These are phyloP conservation scores for Xylaria digitata DNA, from an alignment of 2,329 filamentous ascomycete species.

Conservation along the genomic window DNA sequence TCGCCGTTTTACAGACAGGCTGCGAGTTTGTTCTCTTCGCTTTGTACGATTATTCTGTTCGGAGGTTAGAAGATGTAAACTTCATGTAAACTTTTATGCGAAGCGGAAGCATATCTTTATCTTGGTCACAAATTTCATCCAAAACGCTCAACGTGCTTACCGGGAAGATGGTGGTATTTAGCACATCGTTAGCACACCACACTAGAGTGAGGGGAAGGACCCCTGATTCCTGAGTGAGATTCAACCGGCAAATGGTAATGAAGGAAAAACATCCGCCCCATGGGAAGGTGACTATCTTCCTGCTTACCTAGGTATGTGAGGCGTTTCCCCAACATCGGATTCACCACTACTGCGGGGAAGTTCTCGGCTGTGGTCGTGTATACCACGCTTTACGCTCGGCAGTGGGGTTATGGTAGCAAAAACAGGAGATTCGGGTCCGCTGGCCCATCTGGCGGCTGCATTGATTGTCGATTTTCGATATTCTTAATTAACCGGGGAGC, in stretches of 20 bases:
- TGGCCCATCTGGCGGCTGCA: constrained; percentile 1
- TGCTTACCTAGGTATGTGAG: constrained; percentile 23
- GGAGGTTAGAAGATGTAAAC: neutral
- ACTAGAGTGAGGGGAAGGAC: neutral
- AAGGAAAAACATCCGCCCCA: neutral
- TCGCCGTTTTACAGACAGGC: too few species aligned
- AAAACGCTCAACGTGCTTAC: neutral
- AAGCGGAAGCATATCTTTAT: too few species aligned
- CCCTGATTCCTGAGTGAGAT: constrained; percentile 2
- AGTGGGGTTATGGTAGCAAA: constrained; percentile 23
- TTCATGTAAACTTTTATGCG: too few species aligned
- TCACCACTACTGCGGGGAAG: constrained; percentile 37
- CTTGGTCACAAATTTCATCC: neutral
- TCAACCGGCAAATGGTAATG: constrained; percentile 21
- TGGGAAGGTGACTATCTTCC: constrained; percentile 7
- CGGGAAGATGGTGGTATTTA: neutral
- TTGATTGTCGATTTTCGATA: constrained; percentile 8
- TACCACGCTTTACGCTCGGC: constrained; percentile 25
- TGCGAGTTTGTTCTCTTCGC: neutral
- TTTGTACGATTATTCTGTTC: neutral
- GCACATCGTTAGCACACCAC: neutral
- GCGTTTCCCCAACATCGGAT: constrained; percentile 12
- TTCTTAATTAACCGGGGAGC: constrained; percentile 27
- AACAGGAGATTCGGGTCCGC: neutral
- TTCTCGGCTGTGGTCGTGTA: constrained; percentile 31